Conservation (phyloP, 108 stramenopile genomes). For the Cylindrotheca fusiformis region DNA sequence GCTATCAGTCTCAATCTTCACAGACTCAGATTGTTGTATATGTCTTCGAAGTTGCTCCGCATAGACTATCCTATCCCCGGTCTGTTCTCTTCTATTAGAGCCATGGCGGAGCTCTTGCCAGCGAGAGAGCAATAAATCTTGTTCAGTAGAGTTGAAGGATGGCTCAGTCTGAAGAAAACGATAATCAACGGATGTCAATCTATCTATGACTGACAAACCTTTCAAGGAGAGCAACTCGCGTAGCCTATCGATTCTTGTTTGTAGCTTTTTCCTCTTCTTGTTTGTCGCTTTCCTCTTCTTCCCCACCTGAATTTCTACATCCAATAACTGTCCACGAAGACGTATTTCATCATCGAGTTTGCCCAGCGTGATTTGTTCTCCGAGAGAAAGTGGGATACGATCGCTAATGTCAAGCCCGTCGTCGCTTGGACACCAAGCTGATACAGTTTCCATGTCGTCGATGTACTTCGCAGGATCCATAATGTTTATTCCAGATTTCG, state of each 20-base stretch:
- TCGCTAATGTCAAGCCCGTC: not conserved
- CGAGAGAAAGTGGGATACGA: not conserved
- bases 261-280: constrained; percentile 33
- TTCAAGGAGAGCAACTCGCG: constrained; percentile 12
- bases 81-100: constrained; percentile 46
- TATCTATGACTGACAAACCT: constrained; percentile 19
- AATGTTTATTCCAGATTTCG: constrained; percentile 30
- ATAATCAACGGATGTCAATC: constrained; percentile 6
- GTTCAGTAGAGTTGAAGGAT: not conserved
- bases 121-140: constrained; percentile 35
- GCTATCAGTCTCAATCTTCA: not conserved
- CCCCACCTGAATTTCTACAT: constrained; percentile 34
- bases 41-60: constrained; percentile 63
- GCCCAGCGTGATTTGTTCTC: constrained; percentile 10
- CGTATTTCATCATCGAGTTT: constrained; percentile 22
- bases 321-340: constrained; percentile 26
- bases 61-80: constrained; percentile 59
- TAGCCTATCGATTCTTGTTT: constrained; percentile 7
- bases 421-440: not conserved
- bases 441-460: constrained; percentile 27
- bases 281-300: constrained; percentile 26
- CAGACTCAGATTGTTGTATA: constrained; percentile 16
- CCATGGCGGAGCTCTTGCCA: constrained; percentile 47
- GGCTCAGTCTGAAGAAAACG: no score
- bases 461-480: constrained; percentile 30